Percentiles rank a stretch among this genome's conserved stretches.
Conservation (phyloP, 257 asterid species). For the Lantana camara region DNA sequence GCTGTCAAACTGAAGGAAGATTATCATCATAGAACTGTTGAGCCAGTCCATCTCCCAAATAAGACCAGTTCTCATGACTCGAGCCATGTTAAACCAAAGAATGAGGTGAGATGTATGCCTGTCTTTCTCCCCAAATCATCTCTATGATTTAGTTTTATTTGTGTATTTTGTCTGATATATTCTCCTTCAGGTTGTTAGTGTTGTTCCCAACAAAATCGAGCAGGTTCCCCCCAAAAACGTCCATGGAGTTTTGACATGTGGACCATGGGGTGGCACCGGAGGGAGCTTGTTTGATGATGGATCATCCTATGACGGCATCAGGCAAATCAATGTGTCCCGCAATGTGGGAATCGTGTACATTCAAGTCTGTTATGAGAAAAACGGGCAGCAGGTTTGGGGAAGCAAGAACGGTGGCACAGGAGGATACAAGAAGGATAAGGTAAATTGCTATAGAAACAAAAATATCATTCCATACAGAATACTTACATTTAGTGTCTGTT, state of each 20-base stretch:
- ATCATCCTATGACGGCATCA: slow-evolving; percentile 60
- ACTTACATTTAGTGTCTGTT: background rate
- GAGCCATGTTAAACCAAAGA: slow-evolving; percentile 34
- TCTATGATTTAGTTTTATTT: background rate
- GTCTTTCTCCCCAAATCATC: background rate
- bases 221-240: slow-evolving; percentile 40
- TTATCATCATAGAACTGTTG: too few relatives aligned
- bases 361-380: slow-evolving; percentile 60
- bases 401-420: slow-evolving; percentile 79
- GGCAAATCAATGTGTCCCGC: slow-evolving; percentile 61
- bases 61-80: slow-evolving; percentile 35
- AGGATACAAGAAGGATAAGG: slow-evolving; percentile 63
- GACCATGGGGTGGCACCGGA: slow-evolving; percentile 85
- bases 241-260: slow-evolving; percentile 52
- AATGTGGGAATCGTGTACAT: slow-evolving; percentile 61
- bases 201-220: slow-evolving; percentile 36
- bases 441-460: slow-evolving; percentile 7
- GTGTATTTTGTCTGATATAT: too few relatives aligned
- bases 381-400: slow-evolving; percentile 70
- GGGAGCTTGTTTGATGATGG: slow-evolving; percentile 80
- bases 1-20: background rate
- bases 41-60: background rate
- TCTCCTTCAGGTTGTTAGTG: slow-evolving; percentile 35
- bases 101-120: slow-evolving; percentile 34
- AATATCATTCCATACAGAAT: background rate